These are phyloP conservation scores for Diaporthe ilicicola DNA, from an alignment of 2,329 filamentous ascomycete species.

Conservation along the genomic window DNA sequence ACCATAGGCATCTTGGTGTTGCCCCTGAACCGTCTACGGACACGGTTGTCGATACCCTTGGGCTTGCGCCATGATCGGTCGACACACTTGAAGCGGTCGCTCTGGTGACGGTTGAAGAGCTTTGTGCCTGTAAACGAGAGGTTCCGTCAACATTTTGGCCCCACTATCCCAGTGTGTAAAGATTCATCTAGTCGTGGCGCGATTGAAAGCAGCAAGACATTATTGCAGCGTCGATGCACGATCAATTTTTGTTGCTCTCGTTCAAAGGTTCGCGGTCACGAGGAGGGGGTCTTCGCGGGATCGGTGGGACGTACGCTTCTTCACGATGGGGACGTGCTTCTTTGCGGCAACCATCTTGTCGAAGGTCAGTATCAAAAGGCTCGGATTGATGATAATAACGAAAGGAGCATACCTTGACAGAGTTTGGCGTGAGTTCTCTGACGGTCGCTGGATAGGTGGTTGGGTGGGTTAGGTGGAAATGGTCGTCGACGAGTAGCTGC, in stretches of 20 bases:
- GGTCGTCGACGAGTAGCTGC: slow-evolving; percentile 23
- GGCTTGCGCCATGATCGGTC: slow-evolving; percentile 96
- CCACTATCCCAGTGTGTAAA: slow-evolving; percentile 31
- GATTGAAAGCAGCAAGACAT: slow-evolving; percentile 9
- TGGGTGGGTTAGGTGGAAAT: slow-evolving; percentile 1
- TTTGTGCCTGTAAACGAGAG: slow-evolving; percentile 76
- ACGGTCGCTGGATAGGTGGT: slow-evolving; percentile 33
- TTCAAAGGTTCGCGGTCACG: slow-evolving; percentile 26
- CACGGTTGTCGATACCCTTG: slow-evolving; percentile 99
- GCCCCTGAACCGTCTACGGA: slow-evolving; percentile 97
- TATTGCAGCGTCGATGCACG: background rate
- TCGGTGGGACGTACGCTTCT: slow-evolving; percentile 87
- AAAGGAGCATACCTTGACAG: slow-evolving; percentile 31
- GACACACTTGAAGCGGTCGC: slow-evolving; percentile 94
- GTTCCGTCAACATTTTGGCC: slow-evolving; percentile 48
- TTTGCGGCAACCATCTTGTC: slow-evolving; percentile 95
- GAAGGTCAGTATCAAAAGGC: slow-evolving; percentile 25
- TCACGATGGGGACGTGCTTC: slow-evolving; percentile 99
- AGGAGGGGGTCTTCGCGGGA: slow-evolving; percentile 30
- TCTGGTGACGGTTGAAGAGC: slow-evolving; percentile 97
- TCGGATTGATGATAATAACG: background rate
- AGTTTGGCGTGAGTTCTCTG: slow-evolving; percentile 29
- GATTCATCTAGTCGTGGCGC: slow-evolving; percentile 14
- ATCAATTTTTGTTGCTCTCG: slow-evolving; percentile 18
- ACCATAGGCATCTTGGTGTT: slow-evolving; percentile 98